phyloP scores from a whole-genome alignment of 768 basidiomycete genomes.

The Kockovaella imperatae region DNA sequence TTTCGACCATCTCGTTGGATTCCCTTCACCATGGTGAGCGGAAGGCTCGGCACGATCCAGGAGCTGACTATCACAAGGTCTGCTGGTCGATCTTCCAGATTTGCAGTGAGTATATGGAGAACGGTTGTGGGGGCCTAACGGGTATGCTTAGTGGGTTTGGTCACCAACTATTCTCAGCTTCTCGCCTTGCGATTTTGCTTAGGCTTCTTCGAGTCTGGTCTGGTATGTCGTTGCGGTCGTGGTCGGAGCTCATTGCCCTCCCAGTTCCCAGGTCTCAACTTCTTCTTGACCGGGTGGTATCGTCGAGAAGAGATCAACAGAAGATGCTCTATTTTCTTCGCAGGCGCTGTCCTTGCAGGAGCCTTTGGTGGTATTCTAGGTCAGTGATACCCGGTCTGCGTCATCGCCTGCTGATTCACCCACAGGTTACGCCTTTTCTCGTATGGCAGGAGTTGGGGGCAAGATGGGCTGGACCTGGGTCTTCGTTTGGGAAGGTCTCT shows the following conservation, averaged over 20 bases:
- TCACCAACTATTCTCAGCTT: constrained; percentile 35
- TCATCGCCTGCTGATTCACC: background rate
- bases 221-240: constrained; percentile 1
- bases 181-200: constrained; percentile 39
- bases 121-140: background rate
- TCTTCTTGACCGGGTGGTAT: constrained; percentile 42
- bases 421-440: background rate
- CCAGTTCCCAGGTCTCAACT: constrained; percentile 40
- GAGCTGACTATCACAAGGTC: constrained; percentile 11
- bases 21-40: constrained; percentile 36
- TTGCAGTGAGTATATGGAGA: constrained; percentile 20
- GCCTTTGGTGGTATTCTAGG: constrained; percentile 45
- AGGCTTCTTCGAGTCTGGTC: constrained; percentile 36
- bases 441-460: constrained; percentile 43
- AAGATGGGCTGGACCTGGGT: constrained; percentile 43
- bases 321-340: constrained; percentile 40
- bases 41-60: constrained; percentile 5
- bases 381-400: constrained; percentile 13
- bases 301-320: constrained; percentile 36
- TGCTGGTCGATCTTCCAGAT: constrained; percentile 40
- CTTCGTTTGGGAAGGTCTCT: constrained; percentile 3
- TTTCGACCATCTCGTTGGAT: constrained; percentile 39
- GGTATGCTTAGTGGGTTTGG: constrained; percentile 32
- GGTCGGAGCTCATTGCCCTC: too few relatives aligned
- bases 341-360: constrained; percentile 41